A percentile compares a stretch with the other conserved stretches of the same genome.
phyloP scores from a whole-genome alignment of 1,139 yeast genomes.

The Arxiozyma slooffiae region DNA sequence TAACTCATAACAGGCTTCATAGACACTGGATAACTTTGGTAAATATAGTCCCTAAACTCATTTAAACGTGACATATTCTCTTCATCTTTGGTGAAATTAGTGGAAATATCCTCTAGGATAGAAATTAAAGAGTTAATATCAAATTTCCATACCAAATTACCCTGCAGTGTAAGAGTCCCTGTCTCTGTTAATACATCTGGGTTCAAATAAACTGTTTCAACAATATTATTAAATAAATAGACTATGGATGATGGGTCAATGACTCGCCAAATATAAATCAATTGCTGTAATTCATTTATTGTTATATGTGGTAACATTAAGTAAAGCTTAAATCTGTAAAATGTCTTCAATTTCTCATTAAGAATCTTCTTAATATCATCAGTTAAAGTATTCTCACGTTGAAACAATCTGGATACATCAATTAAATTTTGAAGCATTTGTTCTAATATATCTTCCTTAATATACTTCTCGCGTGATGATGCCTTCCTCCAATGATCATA shows the following conservation, averaged over 20 bases:
- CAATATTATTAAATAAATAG: conserved; percentile 25
- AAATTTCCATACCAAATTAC: conserved; percentile 18
- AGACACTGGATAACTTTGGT: background rate
- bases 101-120: conserved; percentile 13
- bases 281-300: conserved; percentile 14
- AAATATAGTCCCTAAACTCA: background rate
- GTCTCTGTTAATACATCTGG: conserved; percentile 9
- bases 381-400: background rate
- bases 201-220: conserved; percentile 22
- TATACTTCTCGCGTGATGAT: background rate
- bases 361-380: background rate
- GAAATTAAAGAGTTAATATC: conserved; percentile 10
- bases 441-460: conserved; percentile 9
- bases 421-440: conserved; percentile 26
- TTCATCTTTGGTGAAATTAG: conserved; percentile 7
- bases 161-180: conserved; percentile 10
- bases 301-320: conserved; percentile 16
- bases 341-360: conserved; percentile 17
- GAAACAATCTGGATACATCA: conserved; percentile 18
- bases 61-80: conserved; percentile 1
- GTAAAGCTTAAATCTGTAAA: conserved; percentile 21
- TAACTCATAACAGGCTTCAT: background rate
- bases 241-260: conserved; percentile 17
- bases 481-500: conserved; percentile 1
- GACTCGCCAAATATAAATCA: conserved; percentile 20